A percentile compares a stretch with the other conserved stretches of the same genome.
Evolutionary conservation across 2,329 filamentous ascomycete genomes (phyloP).

Genomic region (Sarocladium kiliense): DNA sequence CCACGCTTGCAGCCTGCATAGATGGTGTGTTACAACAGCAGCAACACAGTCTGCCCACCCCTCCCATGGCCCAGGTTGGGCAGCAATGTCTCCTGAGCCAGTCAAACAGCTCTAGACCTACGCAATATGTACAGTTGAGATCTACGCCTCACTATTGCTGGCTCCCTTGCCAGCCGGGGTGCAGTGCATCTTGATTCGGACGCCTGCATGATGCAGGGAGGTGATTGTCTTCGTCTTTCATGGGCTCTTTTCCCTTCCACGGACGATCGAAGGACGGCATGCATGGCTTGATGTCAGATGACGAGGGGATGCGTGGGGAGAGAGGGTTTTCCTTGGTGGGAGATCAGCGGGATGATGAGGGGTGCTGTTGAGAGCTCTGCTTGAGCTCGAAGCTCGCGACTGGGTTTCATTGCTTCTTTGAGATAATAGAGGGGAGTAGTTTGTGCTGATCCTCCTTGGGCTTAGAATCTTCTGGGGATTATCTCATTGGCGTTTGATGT

Average conservation of each 20-base stretch:
- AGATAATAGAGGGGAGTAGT: neutral
- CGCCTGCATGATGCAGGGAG: neutral
- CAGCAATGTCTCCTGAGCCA: neutral
- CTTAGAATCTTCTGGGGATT: neutral
- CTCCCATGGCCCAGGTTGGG: neutral
- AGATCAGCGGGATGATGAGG: neutral
- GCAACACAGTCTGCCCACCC: neutral
- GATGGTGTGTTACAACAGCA: neutral
- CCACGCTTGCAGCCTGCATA: neutral
- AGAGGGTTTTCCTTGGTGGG: neutral
- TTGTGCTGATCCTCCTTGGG: neutral
- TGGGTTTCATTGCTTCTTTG: neutral
- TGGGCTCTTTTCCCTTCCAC: neutral
- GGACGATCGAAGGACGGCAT: neutral
- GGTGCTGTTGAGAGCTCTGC: neutral
- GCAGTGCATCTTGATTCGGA: neutral
- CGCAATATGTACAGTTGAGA: neutral
- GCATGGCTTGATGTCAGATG: constrained; percentile 2
- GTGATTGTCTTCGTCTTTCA: too few species aligned
- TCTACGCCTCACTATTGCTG: neutral
- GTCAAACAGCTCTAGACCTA: neutral
- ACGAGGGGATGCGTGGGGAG: neutral
- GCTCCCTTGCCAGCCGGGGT: neutral
- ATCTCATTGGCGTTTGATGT: neutral
- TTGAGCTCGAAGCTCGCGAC: neutral